Evolutionary conservation across 2,329 filamentous ascomycete species (phyloP), one percentile per base, ranked within the genome.

Genomic region (Emmonsiellopsis sp.): DNA sequence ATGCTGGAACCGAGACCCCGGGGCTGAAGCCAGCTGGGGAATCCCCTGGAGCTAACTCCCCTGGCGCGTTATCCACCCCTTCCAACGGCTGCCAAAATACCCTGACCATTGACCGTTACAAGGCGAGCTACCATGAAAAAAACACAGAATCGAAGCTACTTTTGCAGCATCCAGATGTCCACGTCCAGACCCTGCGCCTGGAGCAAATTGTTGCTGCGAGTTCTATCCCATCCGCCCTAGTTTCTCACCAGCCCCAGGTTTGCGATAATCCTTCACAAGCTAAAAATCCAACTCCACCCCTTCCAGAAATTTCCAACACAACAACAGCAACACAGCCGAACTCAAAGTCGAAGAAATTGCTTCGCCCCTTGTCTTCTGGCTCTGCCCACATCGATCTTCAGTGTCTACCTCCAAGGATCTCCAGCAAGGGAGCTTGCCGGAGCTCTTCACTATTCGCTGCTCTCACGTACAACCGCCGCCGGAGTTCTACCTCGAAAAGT

Each of bases 401-500:
- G 42, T 58, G 52, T 53, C 55, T 58, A 14, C 57, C 57, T 5
- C 51, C 42, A 13, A 53, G 57, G 31, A 58, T 42, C 13, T 58
- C 57, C 21, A 58, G 57, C 51, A 51, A 52, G 59, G 45, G 64
- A 65, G 52, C 56, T 57, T 21, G 33, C 31, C 52, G 8, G 48
- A 45, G 13, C 50, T 54, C 14, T 45, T 52, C 42, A 21, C 17
- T 49, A 39, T 55, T 49, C 49, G 42, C 39, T 55, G 49, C 34
- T 6, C 32, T 49, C 36, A 27, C 17, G 3, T 21, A 49, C 40
- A 34, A 31, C 40, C 47, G 36, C 36, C 47, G 47, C 10, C 47
- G 47, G 47, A 49, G 17, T 27, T 49, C 36, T 49, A 5, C 31
- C 36, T 42, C 36, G 13, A 49, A 33, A 17, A 32, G 17, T 49